phyloP scores from a whole-genome alignment of 108 stramenopile genomes.

The Pseudonitzschia delicatissima region DNA sequence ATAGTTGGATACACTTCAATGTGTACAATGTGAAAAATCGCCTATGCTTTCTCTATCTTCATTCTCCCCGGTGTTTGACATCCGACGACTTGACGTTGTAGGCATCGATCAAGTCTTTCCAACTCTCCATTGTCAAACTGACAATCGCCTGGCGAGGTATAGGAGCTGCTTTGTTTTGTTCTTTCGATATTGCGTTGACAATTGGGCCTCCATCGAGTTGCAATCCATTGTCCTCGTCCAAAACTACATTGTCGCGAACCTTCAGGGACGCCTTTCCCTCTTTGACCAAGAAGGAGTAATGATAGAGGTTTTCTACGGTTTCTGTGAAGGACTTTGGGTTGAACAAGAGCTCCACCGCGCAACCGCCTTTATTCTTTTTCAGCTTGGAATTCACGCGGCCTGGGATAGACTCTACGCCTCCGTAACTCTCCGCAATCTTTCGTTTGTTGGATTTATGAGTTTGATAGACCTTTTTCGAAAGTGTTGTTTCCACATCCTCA shows the following conservation, averaged over 20 bases:
- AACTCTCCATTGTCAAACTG: slow-evolving; percentile 71
- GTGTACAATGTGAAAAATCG: no score
- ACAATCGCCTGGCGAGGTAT: slow-evolving; percentile 64
- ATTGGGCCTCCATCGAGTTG: slow-evolving; percentile 17
- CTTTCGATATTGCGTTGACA: slow-evolving; percentile 5
- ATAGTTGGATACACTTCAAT: no score
- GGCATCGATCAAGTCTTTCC: slow-evolving; percentile 62
- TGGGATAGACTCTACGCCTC: slow-evolving; percentile 7
- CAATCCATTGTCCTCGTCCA: slow-evolving; percentile 12
- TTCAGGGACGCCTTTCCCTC: slow-evolving; percentile 34
- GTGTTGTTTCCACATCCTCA: slow-evolving; percentile 35
- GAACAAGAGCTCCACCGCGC: slow-evolving; percentile 58
- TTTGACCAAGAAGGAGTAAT: slow-evolving; percentile 81
- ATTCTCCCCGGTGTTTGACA: slow-evolving; percentile 54
- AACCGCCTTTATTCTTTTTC: slow-evolving; percentile 11
- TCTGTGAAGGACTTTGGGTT: slow-evolving; percentile 86
- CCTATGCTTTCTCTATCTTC: not conserved
- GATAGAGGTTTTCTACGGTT: slow-evolving; percentile 88
- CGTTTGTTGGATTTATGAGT: slow-evolving; percentile 15
- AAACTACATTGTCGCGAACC: not conserved
- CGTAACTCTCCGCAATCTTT: slow-evolving; percentile 21
- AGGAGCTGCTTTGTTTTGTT: not conserved
- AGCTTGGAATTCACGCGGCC: slow-evolving; percentile 22
- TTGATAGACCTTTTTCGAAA: slow-evolving; percentile 30
- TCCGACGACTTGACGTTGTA: slow-evolving; percentile 55